These are phyloP conservation scores for Cutaneotrichosporon sp. DNA, from an alignment of 1,284 basidiomycete species.

Conservation along the genomic window DNA sequence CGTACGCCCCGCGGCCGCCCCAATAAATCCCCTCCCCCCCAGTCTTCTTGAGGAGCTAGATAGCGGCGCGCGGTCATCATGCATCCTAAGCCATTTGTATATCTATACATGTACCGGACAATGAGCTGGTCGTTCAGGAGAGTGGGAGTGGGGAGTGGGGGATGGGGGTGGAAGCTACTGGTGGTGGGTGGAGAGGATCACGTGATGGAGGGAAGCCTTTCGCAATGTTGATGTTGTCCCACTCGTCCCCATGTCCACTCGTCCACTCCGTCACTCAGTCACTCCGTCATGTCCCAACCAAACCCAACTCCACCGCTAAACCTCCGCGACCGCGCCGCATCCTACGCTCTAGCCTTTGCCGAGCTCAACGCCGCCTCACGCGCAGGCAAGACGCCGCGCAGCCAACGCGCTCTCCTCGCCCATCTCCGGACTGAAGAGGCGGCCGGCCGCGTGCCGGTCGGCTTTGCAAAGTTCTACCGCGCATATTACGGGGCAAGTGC, in stretches of 20 bases:
- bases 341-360: conserved; percentile 1
- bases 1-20: no score
- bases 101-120: background rate
- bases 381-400: conserved; percentile 1
- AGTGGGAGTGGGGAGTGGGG: no score
- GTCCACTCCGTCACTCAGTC: background rate
- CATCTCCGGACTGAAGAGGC: background rate
- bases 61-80: background rate
- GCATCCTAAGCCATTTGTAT: background rate
- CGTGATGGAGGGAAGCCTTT: no score
- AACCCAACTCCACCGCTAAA: background rate
- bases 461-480: background rate
- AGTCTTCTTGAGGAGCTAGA: background rate
- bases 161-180: no score
- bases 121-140: background rate
- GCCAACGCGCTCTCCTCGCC: background rate
- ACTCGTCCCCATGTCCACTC: no score
- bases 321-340: conserved; percentile 1
- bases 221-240: no score
- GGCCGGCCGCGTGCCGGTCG: background rate
- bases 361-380: conserved; percentile 1
- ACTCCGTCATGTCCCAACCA: background rate
- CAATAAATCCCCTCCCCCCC: no score
- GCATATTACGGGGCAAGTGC: background rate
- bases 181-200: no score